Evolutionary conservation across 495 filamentous ascomycete genomes (phyloP).

Genomic region (Tuber melanosporum): DNA sequence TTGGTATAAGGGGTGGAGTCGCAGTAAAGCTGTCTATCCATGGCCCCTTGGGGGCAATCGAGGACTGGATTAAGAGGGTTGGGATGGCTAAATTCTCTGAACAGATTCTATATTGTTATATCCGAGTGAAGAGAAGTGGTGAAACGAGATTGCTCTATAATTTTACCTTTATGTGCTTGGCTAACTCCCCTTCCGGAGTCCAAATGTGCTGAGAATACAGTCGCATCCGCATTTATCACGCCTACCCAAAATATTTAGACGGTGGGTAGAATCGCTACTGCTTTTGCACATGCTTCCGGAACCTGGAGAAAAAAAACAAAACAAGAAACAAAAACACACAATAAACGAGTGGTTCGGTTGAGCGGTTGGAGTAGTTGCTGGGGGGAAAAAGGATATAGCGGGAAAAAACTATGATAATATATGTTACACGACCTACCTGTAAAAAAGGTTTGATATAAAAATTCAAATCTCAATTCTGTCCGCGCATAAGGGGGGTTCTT

Average conservation of each 20-base stretch:
- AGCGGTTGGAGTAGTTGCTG: slow-evolving; percentile 14
- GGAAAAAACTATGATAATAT: slow-evolving; percentile 8
- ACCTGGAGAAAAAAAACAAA: too few relatives aligned
- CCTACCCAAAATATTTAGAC: background rate
- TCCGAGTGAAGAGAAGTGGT: background rate
- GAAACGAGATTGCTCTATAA: background rate
- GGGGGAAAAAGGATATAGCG: slow-evolving; percentile 11
- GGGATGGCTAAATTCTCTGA: background rate
- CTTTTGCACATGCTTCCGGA: too few relatives aligned
- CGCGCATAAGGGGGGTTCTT: too few relatives aligned
- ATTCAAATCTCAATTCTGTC: too few relatives aligned
- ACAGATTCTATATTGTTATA: background rate
- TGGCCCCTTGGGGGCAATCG: too few relatives aligned
- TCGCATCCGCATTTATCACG: background rate
- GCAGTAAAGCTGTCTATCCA: background rate
- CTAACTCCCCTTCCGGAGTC: background rate
- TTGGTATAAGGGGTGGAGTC: background rate
- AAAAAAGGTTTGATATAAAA: too few relatives aligned
- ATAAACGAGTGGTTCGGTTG: too few relatives aligned
- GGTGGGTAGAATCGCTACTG: background rate
- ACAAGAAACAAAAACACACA: too few relatives aligned
- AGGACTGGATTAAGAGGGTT: background rate
- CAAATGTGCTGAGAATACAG: background rate
- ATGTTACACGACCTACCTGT: too few relatives aligned
- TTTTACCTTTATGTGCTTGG: background rate